Evolutionary conservation across 2,329 filamentous ascomycete genomes (phyloP).

Genomic region (Paecilomyces niveus): DNA sequence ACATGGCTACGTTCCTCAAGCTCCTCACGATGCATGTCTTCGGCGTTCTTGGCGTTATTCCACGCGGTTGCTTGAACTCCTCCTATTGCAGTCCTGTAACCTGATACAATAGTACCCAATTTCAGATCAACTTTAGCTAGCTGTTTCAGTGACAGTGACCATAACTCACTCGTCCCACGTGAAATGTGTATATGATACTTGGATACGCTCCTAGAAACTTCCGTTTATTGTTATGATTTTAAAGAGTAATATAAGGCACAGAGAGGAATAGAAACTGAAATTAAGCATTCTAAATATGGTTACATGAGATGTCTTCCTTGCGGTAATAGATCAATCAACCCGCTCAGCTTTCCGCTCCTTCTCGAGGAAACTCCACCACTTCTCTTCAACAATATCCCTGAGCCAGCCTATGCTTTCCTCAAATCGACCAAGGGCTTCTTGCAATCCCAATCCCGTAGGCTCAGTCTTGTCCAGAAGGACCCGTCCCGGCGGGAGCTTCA

Average conservation of each 20-base stretch:
- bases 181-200: too few relatives aligned
- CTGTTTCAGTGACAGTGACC: too few relatives aligned
- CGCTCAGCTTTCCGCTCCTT: constrained; percentile 11
- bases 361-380: constrained; percentile 11
- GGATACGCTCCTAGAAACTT: too few relatives aligned
- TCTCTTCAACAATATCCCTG: constrained; percentile 6
- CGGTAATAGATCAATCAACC: constrained; percentile 3
- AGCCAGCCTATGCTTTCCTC: constrained; percentile 10
- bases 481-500: constrained; percentile 20
- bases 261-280: not conserved
- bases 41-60: not conserved
- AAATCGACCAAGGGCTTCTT: constrained; percentile 13
- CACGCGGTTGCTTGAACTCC: not conserved
- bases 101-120: not conserved
- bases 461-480: constrained; percentile 23
- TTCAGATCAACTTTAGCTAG: not conserved
- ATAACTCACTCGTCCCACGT: too few relatives aligned
- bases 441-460: constrained; percentile 12
- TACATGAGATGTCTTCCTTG: not conserved
- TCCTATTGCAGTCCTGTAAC: not conserved
- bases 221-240: too few relatives aligned
- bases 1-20: not conserved
- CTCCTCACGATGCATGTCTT: not conserved
- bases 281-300: too few relatives aligned
- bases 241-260: not conserved